Evolutionary conservation across 495 filamentous ascomycete species (phyloP), one percentile per base, ranked within the genome.

Genomic region (Saxophila tyrrhenica): DNA sequence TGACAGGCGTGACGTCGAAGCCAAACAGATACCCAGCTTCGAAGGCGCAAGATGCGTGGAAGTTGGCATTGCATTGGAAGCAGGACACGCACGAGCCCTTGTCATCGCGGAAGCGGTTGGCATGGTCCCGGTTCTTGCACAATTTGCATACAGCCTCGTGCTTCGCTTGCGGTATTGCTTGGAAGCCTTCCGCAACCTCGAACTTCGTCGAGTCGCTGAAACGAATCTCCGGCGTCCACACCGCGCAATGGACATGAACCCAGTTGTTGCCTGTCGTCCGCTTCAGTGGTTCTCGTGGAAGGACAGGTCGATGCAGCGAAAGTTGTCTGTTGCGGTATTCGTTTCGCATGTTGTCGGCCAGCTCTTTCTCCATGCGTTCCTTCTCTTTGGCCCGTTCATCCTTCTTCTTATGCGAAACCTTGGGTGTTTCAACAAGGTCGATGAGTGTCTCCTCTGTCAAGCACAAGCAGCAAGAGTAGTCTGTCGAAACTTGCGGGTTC

Each of bases 201-300:
- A 99, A 72, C 5, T 83, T 80, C 55, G 83, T 80, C 20, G 89
- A 83, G 64, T 86, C 84, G 22, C 83, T 86, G 65, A 94, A 97
- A 63, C 88, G 94, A 59, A 95, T 81, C 63, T 96, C 92, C 0
- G 89, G 86, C 10, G 83, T 87, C 82, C 84, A 96, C 25, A 96
- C 73, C 3, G 92, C 89, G 62, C 92, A 99, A 41, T 82, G 78
- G 24, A 96, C 87, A 64, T 99, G 92, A n/a, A 94, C 86, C 92
- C 92, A 99, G 62, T 97, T 96, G 68, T 96, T 96, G 54, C 87
- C 85, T 9, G 83, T 80, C 0, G 92, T 99, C 25, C 86, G 77
- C 72, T 99, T 99, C 50, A 99, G 69, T 2, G 92, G 83, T 61
- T 97, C 92, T 17, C 94, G 86, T 24, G 92, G 92, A 61, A 85